A percentile compares a stretch with the other conserved stretches of the same genome.
phyloP scores from a whole-genome alignment of 768 basidiomycete species.

The Calocybe indica region DNA sequence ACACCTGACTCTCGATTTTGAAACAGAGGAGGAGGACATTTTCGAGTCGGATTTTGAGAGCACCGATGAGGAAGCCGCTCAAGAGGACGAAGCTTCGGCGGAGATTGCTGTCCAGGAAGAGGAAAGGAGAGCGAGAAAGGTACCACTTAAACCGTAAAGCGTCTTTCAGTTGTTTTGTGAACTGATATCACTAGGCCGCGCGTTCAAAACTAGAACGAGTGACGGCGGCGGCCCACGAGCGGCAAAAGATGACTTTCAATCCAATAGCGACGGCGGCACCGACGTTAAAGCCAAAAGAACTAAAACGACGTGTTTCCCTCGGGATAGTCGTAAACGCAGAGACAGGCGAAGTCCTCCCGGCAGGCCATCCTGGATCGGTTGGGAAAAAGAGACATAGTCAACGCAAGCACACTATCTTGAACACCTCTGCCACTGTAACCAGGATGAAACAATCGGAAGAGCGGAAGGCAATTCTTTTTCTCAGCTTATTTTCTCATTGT shows the following conservation, averaged over 20 bases:
- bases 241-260: conserved; percentile 64
- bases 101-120: conserved; percentile 58
- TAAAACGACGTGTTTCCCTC: conserved; percentile 47
- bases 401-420: conserved; percentile 64
- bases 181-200: conserved; percentile 34
- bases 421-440: conserved; percentile 59
- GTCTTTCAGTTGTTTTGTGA: not conserved
- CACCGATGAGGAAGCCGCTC: conserved; percentile 67
- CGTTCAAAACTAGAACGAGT: conserved; percentile 55
- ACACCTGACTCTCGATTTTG: conserved; percentile 5
- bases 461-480: conserved; percentile 39
- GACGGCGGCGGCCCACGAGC: conserved; percentile 61
- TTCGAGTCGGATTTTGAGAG: conserved; percentile 84
- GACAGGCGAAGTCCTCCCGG: conserved; percentile 51
- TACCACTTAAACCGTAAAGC: conserved; percentile 11
- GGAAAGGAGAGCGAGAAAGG: conserved; percentile 48
- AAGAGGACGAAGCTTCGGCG: conserved; percentile 46
- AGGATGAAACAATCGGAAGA: conserved; percentile 60
- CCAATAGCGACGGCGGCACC: conserved; percentile 35
- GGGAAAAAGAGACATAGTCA: conserved; percentile 50
- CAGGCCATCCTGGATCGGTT: conserved; percentile 9
- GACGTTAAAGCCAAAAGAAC: conserved; percentile 19
- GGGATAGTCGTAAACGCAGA: conserved; percentile 52
- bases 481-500: not conserved
- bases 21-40: conserved; percentile 71